Percentiles rank a stretch among this genome's conserved stretches.
phyloP scores from a whole-genome alignment of 2,329 filamentous ascomycete species.

The Xylaria arbuscula region DNA sequence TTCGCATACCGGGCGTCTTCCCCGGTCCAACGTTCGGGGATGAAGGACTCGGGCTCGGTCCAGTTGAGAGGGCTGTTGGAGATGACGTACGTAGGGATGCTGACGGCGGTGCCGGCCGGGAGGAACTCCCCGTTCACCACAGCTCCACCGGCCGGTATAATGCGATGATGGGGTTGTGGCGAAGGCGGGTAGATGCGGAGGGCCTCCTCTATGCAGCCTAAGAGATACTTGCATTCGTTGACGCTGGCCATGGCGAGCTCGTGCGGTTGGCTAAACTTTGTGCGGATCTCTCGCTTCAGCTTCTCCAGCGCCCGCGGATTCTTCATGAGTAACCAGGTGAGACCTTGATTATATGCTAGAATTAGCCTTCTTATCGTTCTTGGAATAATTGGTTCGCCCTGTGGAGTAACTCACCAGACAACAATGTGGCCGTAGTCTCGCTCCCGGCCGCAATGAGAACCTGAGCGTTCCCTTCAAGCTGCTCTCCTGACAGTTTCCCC shows the following conservation, averaged over 20 bases:
- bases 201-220: constrained; percentile 53
- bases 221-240: constrained; percentile 50
- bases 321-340: constrained; percentile 39
- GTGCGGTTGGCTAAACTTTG: constrained; percentile 45
- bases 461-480: constrained; percentile 34
- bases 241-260: constrained; percentile 52
- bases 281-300: constrained; percentile 52
- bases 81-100: constrained; percentile 35
- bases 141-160: constrained; percentile 29
- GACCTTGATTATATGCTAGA: constrained; percentile 2
- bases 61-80: constrained; percentile 30
- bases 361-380: not conserved
- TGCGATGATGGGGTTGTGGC: constrained; percentile 34
- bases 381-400: too few relatives aligned
- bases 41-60: constrained; percentile 27
- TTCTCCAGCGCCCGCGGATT: constrained; percentile 46
- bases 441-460: constrained; percentile 43
- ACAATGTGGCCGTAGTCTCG: constrained; percentile 40
- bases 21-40: constrained; percentile 38
- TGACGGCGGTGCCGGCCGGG: constrained; percentile 33
- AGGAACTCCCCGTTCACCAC: constrained; percentile 34
- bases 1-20: constrained; percentile 38
- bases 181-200: constrained; percentile 53
- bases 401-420: constrained; percentile 31
- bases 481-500: constrained; percentile 33